A percentile compares a stretch with the other conserved stretches of the same genome.
These are phyloP conservation scores for Trypanosoma conorhini DNA, from an alignment of 208 protist genomes.

Conservation along the genomic window DNA sequence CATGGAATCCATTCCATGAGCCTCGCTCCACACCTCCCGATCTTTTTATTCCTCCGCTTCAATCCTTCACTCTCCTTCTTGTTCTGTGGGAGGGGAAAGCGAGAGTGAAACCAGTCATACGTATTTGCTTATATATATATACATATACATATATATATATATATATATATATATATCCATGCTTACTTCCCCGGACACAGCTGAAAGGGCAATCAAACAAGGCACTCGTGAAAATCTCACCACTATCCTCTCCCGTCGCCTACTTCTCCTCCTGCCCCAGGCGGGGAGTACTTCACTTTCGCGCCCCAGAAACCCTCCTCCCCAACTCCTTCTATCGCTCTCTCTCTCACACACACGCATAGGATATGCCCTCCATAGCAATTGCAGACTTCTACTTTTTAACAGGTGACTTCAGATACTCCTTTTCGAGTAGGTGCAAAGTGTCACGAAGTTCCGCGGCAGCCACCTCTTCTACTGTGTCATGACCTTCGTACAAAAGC, in stretches of 20 bases:
- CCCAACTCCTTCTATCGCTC: neutral
- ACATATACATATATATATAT: too few species aligned
- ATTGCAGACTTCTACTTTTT: slow-evolving; percentile 2
- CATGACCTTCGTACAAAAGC: slow-evolving; percentile 50
- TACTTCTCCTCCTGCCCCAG: neutral
- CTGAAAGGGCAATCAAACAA: neutral
- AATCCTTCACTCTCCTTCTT: neutral
- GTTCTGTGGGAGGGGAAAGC: neutral
- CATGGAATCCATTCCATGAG: slow-evolving; percentile 56
- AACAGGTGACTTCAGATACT: slow-evolving; percentile 25
- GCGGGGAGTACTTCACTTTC: neutral
- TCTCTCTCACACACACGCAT: neutral
- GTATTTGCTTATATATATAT: too few species aligned
- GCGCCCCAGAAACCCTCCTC: too few species aligned
- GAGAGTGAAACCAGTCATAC: neutral
- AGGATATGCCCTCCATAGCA: neutral
- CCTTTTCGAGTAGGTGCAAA: slow-evolving; percentile 38
- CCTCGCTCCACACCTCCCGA: neutral
- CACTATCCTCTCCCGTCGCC: neutral
- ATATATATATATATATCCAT: too few species aligned
- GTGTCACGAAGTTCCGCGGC: slow-evolving; percentile 40
- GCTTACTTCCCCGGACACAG: neutral
- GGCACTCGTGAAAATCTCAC: too few species aligned
- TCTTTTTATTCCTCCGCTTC: neutral
- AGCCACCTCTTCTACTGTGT: slow-evolving; percentile 42